Base-by-base conservation (phyloP, 2,329 filamentous ascomycete species). In the Fusarium cicatricum region DNA sequence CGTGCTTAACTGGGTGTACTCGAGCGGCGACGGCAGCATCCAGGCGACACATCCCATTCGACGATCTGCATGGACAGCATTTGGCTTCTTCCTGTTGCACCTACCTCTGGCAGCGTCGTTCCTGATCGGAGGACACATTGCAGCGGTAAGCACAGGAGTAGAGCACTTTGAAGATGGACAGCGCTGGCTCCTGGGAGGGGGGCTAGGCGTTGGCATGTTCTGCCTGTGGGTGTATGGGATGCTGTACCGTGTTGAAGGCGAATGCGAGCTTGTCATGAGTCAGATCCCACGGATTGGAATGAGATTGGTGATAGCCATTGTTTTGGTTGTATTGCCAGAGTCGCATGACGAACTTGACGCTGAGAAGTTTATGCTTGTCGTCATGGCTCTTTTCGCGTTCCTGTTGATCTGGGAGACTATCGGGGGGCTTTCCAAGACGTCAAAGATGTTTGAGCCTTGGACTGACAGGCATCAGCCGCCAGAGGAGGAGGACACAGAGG, bases 1-100 rank as follows among this genome's bases (percentile, higher is more conserved):
- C 57, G 80, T 77, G 58, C 70, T 82, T 44, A 82, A 81, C 52
- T 82, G 78, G 78, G 65, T 82, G 42, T 82, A 82, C 49, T 74
- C 79, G 17, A 78, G 79, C 51, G 77, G 77, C 29, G 79, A 82
- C 49, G 79, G 80, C 12, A 77, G 78, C 12, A 54, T 79, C 9
- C 64, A 76, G 17, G 71, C 70, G 11, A 75, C 74, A 7, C 79
- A 81, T 56, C 78, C 79, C 0, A 72, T 81, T 38, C 74, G 77
- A n/a, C 69, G 78, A 33, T 78, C 73, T 15, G 74, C 77, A 0
- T 75, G 70, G 65, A 78, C 77, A 5, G 77, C 77, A 0, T 80
- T 81, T 56, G 70, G 71, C 5, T 81, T 79, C 71, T 77, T 78
- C 43, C 61, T 77, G 15, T 66, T 81, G 14, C 79, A 81, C 44